Percentiles rank a stretch among this genome's conserved stretches.
These are phyloP conservation scores for Metschnikowia lachancei DNA, from an alignment of 805 yeast species.

Conservation along the genomic window DNA sequence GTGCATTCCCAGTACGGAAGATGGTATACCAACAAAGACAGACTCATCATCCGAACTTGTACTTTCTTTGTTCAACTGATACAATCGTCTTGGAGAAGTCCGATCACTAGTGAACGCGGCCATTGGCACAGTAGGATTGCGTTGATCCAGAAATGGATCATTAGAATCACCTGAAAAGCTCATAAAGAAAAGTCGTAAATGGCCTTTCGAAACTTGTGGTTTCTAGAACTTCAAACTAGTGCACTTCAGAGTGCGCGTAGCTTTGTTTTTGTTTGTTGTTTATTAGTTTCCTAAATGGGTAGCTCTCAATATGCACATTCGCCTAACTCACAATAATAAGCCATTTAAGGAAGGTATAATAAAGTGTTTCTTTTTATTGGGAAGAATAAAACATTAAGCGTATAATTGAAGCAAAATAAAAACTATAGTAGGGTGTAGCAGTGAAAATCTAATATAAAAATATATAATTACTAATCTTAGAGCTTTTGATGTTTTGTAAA, in stretches of 20 bases:
- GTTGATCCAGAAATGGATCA: conserved; percentile 34
- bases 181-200: neutral
- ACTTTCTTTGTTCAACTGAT: conserved; percentile 23
- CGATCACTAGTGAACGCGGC: conserved; percentile 41
- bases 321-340: no score
- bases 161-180: conserved; percentile 1
- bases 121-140: conserved; percentile 34
- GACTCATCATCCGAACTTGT: conserved; percentile 26
- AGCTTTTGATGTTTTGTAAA: no score
- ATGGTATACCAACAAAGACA: conserved; percentile 25
- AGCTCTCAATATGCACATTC: neutral
- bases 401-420: no score
- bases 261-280: conserved; percentile 14
- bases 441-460: no score
- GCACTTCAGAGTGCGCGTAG: neutral
- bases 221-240: neutral
- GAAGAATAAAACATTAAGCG: no score
- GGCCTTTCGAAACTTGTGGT: neutral
- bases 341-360: no score
- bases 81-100: conserved; percentile 37
- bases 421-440: no score
- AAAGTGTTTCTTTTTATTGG: no score
- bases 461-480: no score
- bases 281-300: conserved; percentile 22
- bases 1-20: conserved; percentile 30